These are phyloP conservation scores for Aspergillus nomiae DNA, from an alignment of 2,329 filamentous ascomycete genomes.

Conservation along the genomic window DNA sequence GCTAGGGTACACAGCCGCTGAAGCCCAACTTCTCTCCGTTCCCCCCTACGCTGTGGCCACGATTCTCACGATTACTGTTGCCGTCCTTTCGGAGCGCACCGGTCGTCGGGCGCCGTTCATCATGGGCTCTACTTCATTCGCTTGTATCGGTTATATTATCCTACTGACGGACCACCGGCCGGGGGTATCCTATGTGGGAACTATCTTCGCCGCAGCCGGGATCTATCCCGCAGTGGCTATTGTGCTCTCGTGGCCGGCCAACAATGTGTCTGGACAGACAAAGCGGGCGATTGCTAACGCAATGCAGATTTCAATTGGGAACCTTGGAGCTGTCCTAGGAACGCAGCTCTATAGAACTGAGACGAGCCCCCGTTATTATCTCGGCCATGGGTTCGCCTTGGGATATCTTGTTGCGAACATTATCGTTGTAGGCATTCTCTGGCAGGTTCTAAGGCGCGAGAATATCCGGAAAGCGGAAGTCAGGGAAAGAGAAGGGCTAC, in stretches of 20 bases:
- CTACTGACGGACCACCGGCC: slow-evolving; percentile 57
- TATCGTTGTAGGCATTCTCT: slow-evolving; percentile 55
- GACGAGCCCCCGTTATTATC: slow-evolving; percentile 63
- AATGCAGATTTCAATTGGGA: slow-evolving; percentile 72
- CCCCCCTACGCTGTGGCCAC: slow-evolving; percentile 67
- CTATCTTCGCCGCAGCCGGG: slow-evolving; percentile 65
- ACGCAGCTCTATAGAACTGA: slow-evolving; percentile 68
- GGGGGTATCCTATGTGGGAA: slow-evolving; percentile 62
- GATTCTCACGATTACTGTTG: slow-evolving; percentile 59
- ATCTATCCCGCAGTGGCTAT: slow-evolving; percentile 68
- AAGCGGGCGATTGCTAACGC: slow-evolving; percentile 70
- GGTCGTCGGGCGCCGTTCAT: slow-evolving; percentile 65
- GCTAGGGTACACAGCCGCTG: slow-evolving; percentile 43
- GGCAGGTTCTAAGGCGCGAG: slow-evolving; percentile 57
- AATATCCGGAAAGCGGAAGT: slow-evolving; percentile 56
- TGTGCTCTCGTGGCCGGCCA: slow-evolving; percentile 69
- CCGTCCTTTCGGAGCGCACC: slow-evolving; percentile 61
- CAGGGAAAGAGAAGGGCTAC: slow-evolving; percentile 44
- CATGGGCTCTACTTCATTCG: slow-evolving; percentile 58
- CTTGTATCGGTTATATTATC: slow-evolving; percentile 64
- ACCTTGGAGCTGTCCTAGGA: slow-evolving; percentile 67
- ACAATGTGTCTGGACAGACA: slow-evolving; percentile 70
- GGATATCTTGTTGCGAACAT: slow-evolving; percentile 65
- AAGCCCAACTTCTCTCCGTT: slow-evolving; percentile 60
- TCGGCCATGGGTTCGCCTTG: slow-evolving; percentile 68